Evolutionary conservation across 192 early-diverging fungal species (phyloP).

Genomic region (Coemansia sp.): DNA sequence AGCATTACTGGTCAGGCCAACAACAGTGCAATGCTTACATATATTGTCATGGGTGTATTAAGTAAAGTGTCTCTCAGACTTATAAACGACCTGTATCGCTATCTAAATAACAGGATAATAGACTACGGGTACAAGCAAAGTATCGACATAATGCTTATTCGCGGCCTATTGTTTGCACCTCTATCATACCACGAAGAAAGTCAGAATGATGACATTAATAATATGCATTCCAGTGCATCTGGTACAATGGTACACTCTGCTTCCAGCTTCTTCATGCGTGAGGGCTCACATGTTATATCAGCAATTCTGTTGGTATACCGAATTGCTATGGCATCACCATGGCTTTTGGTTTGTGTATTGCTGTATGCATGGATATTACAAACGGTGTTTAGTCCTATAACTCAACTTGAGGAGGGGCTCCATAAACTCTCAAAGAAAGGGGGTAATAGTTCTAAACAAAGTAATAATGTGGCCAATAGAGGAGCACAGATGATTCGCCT

Average conservation of each 20-base stretch:
- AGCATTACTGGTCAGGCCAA: neutral
- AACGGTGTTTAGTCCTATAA: no score
- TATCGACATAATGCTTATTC: neutral
- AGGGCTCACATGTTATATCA: neutral
- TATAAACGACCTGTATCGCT: neutral
- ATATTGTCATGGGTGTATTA: neutral
- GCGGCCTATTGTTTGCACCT: neutral
- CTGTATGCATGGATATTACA: neutral
- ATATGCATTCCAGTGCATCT: neutral
- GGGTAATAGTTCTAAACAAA: neutral
- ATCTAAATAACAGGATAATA: neutral
- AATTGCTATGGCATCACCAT: neutral
- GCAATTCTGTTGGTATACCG: neutral
- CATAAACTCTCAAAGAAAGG: neutral
- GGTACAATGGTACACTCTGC: neutral
- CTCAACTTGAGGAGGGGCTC: no score
- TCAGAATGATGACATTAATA: neutral
- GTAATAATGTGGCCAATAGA: neutral
- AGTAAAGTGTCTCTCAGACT: neutral
- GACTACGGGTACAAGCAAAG: neutral
- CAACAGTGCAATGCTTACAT: neutral
- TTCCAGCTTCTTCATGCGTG: neutral
- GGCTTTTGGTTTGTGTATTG: neutral
- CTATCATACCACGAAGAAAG: neutral
- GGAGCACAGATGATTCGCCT: neutral